Evolutionary conservation across 2,329 filamentous ascomycete genomes (phyloP).

Genomic region (Ophiostoma montium): DNA sequence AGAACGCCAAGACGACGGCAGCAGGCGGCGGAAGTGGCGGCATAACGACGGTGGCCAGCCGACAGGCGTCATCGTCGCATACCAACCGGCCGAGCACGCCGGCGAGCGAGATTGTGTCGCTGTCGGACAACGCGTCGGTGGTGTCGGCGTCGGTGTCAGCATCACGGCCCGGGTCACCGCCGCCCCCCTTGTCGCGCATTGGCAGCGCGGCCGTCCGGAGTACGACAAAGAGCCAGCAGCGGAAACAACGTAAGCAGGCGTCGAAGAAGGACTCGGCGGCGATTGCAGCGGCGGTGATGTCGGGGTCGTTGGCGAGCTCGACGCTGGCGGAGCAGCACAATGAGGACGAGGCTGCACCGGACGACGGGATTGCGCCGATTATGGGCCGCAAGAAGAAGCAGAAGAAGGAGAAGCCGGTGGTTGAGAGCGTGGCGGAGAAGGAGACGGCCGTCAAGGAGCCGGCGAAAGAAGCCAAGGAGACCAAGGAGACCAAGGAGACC

Average conservation of each 20-base stretch:
- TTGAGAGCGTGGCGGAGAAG: neutral
- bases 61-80: slow-evolving; percentile 8
- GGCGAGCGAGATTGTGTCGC: slow-evolving; percentile 57
- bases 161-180: slow-evolving; percentile 44
- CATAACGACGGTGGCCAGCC: neutral
- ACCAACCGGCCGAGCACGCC: slow-evolving; percentile 51
- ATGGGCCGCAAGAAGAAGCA: slow-evolving; percentile 73
- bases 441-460: neutral
- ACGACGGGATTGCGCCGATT: slow-evolving; percentile 47
- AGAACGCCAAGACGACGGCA: slow-evolving; percentile 1
- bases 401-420: slow-evolving; percentile 52
- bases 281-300: slow-evolving; percentile 19
- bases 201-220: slow-evolving; percentile 54
- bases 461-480: slow-evolving; percentile 10
- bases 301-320: slow-evolving; percentile 22
- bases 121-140: slow-evolving; percentile 65
- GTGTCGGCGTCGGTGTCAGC: slow-evolving; percentile 55
- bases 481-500: slow-evolving; percentile 10
- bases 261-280: slow-evolving; percentile 47
- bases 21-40: neutral
- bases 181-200: slow-evolving; percentile 45
- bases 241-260: slow-evolving; percentile 59
- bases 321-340: slow-evolving; percentile 29
- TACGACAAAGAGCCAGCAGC: slow-evolving; percentile 66
- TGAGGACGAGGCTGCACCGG: slow-evolving; percentile 21